Evolutionary conservation across 2,329 filamentous ascomycete species (phyloP).

Genomic region (Diaporthe citrichinensis): DNA sequence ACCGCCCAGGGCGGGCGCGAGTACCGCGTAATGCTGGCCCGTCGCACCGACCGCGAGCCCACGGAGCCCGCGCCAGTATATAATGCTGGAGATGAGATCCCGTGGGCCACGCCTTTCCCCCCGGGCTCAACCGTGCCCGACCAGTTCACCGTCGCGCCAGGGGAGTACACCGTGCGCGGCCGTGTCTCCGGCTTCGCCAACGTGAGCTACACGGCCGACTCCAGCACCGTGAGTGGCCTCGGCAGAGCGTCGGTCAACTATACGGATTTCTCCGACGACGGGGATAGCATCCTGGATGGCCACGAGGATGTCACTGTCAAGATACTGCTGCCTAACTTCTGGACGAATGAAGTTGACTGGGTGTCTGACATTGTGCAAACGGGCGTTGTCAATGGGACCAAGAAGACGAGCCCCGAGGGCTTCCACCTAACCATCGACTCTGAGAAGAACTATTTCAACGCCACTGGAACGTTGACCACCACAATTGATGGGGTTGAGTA

Average conservation of each 20-base stretch:
- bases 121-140: background rate
- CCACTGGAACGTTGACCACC: background rate
- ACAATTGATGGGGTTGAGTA: background rate
- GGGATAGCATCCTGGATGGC: background rate
- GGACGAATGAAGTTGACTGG: background rate
- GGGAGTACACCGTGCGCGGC: background rate
- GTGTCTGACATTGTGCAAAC: conserved; percentile 1
- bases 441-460: background rate
- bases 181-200: background rate
- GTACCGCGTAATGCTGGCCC: conserved; percentile 59
- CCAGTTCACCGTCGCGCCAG: background rate
- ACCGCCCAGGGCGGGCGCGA: conserved; percentile 56
- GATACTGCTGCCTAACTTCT: background rate
- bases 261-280: conserved; percentile 22
- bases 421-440: background rate
- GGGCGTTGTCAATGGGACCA: conserved; percentile 1
- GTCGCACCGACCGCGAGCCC: conserved; percentile 49
- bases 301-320: background rate
- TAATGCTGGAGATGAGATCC: conserved; percentile 45
- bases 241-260: background rate
- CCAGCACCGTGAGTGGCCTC: background rate
- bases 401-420: conserved; percentile 1
- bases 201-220: background rate
- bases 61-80: conserved; percentile 46
- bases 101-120: conserved; percentile 48